These are phyloP conservation scores for Ophiocordyceps polyrhachis-furcata DNA, from an alignment of 2,329 filamentous ascomycete genomes.

Conservation along the genomic window DNA sequence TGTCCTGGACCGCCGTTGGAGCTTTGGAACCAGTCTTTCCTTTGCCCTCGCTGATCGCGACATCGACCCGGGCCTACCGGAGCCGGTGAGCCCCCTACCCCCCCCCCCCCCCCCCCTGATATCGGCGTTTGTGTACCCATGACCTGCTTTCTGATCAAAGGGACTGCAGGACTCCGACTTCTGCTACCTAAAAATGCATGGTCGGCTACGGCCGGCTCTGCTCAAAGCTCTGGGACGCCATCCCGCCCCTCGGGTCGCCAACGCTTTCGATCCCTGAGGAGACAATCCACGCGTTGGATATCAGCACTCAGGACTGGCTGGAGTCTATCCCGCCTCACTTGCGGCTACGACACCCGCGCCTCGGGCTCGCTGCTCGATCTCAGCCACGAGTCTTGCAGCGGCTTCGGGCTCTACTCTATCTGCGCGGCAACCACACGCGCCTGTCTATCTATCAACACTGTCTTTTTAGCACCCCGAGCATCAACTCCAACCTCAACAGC, in stretches of 20 bases:
- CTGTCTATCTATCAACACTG: constrained; percentile 23
- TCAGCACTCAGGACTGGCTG: constrained; percentile 25
- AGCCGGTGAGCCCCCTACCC: constrained; percentile 12
- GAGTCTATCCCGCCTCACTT: constrained; percentile 24
- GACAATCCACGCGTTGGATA: constrained; percentile 19
- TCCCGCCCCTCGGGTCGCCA: constrained; percentile 17
- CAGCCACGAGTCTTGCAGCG: constrained; percentile 19
- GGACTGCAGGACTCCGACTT: constrained; percentile 11
- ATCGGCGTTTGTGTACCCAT: fast-evolving
- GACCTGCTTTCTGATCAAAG: not conserved
- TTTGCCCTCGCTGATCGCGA: constrained; percentile 29
- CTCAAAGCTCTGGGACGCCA: constrained; percentile 26
- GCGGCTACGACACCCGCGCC: constrained; percentile 16
- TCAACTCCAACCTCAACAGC: constrained; percentile 13
- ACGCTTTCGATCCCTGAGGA: constrained; percentile 18
- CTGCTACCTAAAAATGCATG: constrained; percentile 26
- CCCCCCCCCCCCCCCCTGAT: not conserved
- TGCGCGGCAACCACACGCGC: constrained; percentile 23
- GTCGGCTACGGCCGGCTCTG: constrained; percentile 26
- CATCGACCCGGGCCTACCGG: constrained; percentile 27
- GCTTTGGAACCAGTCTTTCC: constrained; percentile 29
- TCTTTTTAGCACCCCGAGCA: constrained; percentile 17
- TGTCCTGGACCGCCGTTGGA: constrained; percentile 31
- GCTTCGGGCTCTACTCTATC: constrained; percentile 20
- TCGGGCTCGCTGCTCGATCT: constrained; percentile 12